phyloP scores from a whole-genome alignment of 257 asterid species.

The Coffea canephora region DNA sequence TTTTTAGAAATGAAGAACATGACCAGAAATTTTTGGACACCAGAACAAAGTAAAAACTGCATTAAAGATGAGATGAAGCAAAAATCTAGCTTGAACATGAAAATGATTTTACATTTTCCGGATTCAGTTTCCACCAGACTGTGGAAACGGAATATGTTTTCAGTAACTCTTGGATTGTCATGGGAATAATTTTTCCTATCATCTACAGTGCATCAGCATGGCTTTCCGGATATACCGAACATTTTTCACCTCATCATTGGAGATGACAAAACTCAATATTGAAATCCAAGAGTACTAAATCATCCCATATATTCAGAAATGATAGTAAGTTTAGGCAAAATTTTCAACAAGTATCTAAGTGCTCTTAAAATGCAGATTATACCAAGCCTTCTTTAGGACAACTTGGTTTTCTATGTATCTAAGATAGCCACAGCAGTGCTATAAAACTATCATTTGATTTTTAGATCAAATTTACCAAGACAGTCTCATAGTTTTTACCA shows the following conservation, averaged over 20 bases:
- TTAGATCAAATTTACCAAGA: neutral
- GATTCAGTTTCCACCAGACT: neutral
- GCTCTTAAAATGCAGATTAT: neutral
- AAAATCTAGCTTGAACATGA: neutral
- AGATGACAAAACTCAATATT: neutral
- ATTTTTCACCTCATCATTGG: neutral
- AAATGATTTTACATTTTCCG: neutral
- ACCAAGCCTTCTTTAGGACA: neutral
- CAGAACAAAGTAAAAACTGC: neutral
- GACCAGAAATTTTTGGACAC: neutral
- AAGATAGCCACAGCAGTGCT: neutral
- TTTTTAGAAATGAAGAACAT: neutral
- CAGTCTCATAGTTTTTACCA: neutral
- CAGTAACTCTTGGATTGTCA: neutral
- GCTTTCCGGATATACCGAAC: neutral
- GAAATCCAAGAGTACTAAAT: neutral
- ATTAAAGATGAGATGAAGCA: neutral
- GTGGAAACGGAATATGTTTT: neutral
- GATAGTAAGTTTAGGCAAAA: neutral
- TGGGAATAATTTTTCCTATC: neutral
- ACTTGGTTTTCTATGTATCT: neutral
- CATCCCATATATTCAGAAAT: neutral
- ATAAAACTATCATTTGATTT: neutral
- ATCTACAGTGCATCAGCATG: neutral
- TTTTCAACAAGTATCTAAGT: neutral